Percentiles rank a stretch among this genome's conserved stretches.
Evolutionary conservation across 2,329 filamentous ascomycete genomes (phyloP).

Genomic region (Shiraia bambusicola): DNA sequence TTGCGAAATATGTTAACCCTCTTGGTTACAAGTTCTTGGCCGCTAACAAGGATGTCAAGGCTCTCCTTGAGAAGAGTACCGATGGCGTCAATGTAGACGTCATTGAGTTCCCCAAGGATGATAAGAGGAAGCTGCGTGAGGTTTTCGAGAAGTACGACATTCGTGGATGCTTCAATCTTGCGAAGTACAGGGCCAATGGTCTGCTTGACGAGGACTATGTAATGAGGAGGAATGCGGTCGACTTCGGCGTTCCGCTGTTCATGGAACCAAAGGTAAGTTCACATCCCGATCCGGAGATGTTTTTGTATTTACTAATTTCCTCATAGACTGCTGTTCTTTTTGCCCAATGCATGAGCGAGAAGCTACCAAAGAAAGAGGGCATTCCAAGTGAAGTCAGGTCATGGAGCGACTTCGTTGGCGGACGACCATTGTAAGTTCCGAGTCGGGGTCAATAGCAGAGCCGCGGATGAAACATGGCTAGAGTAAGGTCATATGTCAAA

Average conservation of each 20-base stretch:
- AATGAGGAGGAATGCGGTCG: conserved; percentile 96
- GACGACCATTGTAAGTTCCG: conserved; percentile 31
- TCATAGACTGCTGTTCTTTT: conserved; percentile 88
- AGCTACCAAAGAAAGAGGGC: conserved; percentile 83
- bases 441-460: no score
- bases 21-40: conserved; percentile 95
- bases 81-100: conserved; percentile 77
- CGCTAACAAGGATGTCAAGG: conserved; percentile 77
- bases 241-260: conserved; percentile 96
- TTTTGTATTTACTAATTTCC: conserved; percentile 15
- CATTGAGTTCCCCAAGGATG: conserved; percentile 94
- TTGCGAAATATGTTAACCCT: conserved; percentile 84
- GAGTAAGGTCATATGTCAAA: background rate
- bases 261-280: conserved; percentile 91
- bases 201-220: conserved; percentile 93
- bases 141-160: conserved; percentile 98
- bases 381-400: conserved; percentile 88
- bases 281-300: background rate
- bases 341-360: conserved; percentile 94
- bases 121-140: conserved; percentile 91
- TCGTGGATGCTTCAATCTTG: conserved; percentile 92
- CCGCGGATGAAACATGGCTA: background rate
- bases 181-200: conserved; percentile 78
- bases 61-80: conserved; percentile 71
- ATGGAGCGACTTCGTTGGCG: conserved; percentile 93